Evolutionary conservation across 2,329 filamentous ascomycete genomes (phyloP).

Genomic region (Rhynchosporium secalis): DNA sequence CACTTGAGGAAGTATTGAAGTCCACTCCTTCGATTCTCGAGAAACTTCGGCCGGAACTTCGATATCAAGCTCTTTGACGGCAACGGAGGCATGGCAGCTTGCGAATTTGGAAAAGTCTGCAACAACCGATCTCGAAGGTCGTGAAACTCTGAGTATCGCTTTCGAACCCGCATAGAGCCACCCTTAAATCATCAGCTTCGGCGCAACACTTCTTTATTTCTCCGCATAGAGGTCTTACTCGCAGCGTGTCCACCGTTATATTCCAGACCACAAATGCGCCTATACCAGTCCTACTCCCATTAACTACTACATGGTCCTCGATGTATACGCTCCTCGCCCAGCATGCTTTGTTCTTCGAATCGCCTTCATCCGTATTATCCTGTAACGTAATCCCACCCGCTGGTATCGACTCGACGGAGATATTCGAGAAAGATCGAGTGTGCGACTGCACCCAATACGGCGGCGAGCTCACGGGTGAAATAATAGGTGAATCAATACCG

Average conservation of each 20-base stretch:
- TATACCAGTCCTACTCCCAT: slow-evolving; percentile 37
- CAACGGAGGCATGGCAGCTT: slow-evolving; percentile 81
- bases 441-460: slow-evolving; percentile 45
- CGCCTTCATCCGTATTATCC: slow-evolving; percentile 55
- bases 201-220: neutral
- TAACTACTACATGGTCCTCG: slow-evolving; percentile 55
- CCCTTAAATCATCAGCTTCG: slow-evolving; percentile 47
- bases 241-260: slow-evolving; percentile 81
- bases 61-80: slow-evolving; percentile 91
- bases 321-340: slow-evolving; percentile 66
- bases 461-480: slow-evolving; percentile 40
- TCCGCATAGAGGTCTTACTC: slow-evolving; percentile 53
- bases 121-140: slow-evolving; percentile 73
- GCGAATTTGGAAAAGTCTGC: slow-evolving; percentile 79
- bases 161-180: slow-evolving; percentile 61
- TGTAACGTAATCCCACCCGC: slow-evolving; percentile 59
- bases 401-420: slow-evolving; percentile 51
- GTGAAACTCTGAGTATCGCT: slow-evolving; percentile 92
- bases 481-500: slow-evolving; percentile 24
- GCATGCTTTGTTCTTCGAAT: slow-evolving; percentile 56
- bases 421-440: slow-evolving; percentile 42
- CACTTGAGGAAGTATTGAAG: slow-evolving; percentile 94
- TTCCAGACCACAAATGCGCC: slow-evolving; percentile 98
- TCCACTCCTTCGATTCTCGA: slow-evolving; percentile 79
- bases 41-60: slow-evolving; percentile 79